These are phyloP conservation scores for Solanum hybrid DNA, from an alignment of 305 asterid species.

Conservation along the genomic window DNA sequence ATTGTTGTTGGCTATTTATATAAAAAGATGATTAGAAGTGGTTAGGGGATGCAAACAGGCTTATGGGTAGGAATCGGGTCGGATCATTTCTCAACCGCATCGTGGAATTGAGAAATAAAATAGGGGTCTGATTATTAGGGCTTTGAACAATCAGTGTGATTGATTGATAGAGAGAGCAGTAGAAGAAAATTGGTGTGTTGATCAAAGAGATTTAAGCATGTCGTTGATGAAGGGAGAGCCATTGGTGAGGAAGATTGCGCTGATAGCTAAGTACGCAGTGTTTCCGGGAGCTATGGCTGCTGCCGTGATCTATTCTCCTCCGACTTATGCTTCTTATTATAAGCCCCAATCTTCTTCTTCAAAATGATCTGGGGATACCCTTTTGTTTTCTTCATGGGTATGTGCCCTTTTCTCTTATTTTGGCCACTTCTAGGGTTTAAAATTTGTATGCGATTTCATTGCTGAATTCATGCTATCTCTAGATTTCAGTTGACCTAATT, in stretches of 20 bases:
- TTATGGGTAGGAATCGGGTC: background rate
- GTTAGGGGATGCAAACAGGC: background rate
- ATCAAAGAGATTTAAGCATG: background rate
- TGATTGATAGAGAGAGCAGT: background rate
- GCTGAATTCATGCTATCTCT: background rate
- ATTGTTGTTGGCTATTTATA: background rate
- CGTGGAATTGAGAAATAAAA: background rate
- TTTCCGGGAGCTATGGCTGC: constrained; percentile 50
- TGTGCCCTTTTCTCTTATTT: background rate
- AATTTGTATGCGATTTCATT: background rate
- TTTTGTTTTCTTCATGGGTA: background rate
- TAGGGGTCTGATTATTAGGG: background rate
- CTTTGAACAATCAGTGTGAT: background rate
- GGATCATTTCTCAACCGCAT: background rate
- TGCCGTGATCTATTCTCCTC: constrained; percentile 49
- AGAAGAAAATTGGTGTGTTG: background rate
- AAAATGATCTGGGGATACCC: background rate
- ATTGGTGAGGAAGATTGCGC: constrained; percentile 45
- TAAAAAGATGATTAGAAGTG: background rate
- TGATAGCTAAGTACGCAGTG: constrained; percentile 34
- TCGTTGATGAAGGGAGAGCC: constrained; percentile 43
- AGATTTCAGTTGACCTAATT: background rate
- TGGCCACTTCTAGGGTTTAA: background rate
- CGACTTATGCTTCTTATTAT: constrained; percentile 20
- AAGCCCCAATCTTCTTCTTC: constrained; percentile 16